Conservation (phyloP, 2,329 filamentous ascomycete species). For the Pestalotiopsis sp. region DNA sequence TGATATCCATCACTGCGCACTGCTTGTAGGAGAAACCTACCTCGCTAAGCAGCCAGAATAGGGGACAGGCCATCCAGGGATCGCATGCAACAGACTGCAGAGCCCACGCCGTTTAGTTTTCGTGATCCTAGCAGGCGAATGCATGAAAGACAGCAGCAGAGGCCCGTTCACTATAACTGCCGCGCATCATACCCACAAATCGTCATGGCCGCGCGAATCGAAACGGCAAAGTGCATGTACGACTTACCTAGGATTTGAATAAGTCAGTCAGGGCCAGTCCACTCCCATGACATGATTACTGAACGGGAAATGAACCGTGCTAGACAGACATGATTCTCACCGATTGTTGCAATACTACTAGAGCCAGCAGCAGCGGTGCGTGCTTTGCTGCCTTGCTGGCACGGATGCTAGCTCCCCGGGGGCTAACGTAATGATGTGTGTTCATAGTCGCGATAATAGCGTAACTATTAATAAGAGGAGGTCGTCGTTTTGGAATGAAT, state of each 20-base stretch:
- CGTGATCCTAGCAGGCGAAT: background rate
- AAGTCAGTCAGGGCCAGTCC: background rate
- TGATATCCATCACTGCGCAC: background rate
- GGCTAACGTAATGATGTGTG: background rate
- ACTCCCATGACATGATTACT: constrained; percentile 1
- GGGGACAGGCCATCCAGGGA: background rate
- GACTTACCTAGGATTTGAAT: background rate
- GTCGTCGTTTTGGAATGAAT: background rate
- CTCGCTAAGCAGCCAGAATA: background rate
- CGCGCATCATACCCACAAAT: background rate
- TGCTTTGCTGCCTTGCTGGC: no score
- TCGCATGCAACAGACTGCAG: background rate
- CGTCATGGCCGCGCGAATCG: background rate
- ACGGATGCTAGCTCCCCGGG: background rate
- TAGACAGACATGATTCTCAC: background rate
- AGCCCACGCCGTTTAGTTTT: background rate
- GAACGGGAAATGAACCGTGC: background rate
- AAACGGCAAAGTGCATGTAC: background rate
- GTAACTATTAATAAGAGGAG: background rate
- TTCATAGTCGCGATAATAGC: background rate
- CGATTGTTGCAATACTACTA: background rate
- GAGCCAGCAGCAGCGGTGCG: background rate
- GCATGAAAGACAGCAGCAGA: background rate
- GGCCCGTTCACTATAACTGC: background rate
- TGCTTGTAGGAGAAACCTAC: background rate